Conservation (phyloP, 2,329 filamentous ascomycete species). For the Bipolaris victoriae region DNA sequence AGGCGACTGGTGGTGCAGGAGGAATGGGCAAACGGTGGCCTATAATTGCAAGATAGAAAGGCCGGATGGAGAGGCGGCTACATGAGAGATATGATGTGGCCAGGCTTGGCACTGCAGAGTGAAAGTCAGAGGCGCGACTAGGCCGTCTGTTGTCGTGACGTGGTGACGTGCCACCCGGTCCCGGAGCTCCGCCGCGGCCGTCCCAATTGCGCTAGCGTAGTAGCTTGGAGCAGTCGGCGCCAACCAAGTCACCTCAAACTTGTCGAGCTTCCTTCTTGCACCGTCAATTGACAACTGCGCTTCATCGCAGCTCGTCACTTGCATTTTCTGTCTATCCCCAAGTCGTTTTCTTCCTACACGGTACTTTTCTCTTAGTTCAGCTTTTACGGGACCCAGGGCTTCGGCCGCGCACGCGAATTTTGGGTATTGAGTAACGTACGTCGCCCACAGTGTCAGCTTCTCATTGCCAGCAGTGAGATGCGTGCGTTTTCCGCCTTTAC, state of each 20-base stretch:
- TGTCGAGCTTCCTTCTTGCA: conserved; percentile 8
- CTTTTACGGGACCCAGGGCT: conserved; percentile 17
- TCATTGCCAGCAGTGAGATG: conserved; percentile 11
- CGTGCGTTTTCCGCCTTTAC: conserved; percentile 12
- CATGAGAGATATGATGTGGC: neutral
- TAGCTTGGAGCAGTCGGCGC: conserved; percentile 9
- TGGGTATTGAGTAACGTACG: conserved; percentile 39
- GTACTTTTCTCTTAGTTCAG: conserved; percentile 9
- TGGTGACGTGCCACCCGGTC: conserved; percentile 4
- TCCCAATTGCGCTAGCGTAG: conserved; percentile 11
- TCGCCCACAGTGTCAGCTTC: conserved; percentile 14
- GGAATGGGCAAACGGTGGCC: neutral
- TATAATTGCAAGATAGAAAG: neutral
- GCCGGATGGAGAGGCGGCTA: neutral
- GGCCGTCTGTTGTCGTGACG: conserved; percentile 7
- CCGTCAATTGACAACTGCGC: conserved; percentile 23
- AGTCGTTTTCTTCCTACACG: conserved; percentile 11
- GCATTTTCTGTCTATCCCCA: conserved; percentile 16
- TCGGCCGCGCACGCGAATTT: conserved; percentile 33
- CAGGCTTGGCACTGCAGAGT: neutral
- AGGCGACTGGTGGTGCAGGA: neutral
- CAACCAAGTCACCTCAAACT: conserved; percentile 16
- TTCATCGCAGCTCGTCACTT: conserved; percentile 21
- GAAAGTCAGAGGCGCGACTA: neutral
- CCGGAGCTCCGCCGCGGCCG: conserved; percentile 1